Conservation (phyloP, 2,329 filamentous ascomycete species). For the Verticillium nubilum region DNA sequence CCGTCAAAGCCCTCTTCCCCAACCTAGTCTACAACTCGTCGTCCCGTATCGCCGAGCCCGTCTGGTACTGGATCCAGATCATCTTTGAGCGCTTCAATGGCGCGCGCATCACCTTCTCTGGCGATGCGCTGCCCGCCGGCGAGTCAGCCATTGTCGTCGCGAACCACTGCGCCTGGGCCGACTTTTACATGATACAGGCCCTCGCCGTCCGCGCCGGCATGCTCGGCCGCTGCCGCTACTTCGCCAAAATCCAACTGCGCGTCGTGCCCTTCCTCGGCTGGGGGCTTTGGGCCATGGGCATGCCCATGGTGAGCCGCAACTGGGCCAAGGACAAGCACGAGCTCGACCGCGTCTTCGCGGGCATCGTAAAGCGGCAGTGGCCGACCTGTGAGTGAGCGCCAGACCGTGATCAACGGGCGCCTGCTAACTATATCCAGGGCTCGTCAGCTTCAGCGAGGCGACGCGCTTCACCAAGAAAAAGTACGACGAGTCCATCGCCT, state of each 20-base stretch:
- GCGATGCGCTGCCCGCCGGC: slow-evolving; percentile 41
- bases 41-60: slow-evolving; percentile 46
- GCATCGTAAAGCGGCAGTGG: slow-evolving; percentile 45
- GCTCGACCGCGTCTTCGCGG: slow-evolving; percentile 50
- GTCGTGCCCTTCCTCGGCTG: slow-evolving; percentile 57
- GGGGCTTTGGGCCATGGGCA: slow-evolving; percentile 60
- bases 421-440: slow-evolving; percentile 37
- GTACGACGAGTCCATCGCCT: slow-evolving; percentile 42
- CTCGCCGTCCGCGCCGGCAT: slow-evolving; percentile 48
- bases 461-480: slow-evolving; percentile 52
- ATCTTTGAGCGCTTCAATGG: slow-evolving; percentile 51
- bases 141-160: slow-evolving; percentile 56
- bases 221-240: slow-evolving; percentile 57
- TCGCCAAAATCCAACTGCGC: slow-evolving; percentile 54
- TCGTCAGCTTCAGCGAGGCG: slow-evolving; percentile 60
- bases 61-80: slow-evolving; percentile 52
- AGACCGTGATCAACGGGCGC: not conserved
- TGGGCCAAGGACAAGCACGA: slow-evolving; percentile 53
- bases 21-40: slow-evolving; percentile 47
- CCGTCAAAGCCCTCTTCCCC: slow-evolving; percentile 40
- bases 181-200: slow-evolving; percentile 61
- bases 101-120: slow-evolving; percentile 46
- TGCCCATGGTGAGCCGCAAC: slow-evolving; percentile 56
- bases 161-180: slow-evolving; percentile 57
- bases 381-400: slow-evolving; percentile 41